Percentiles rank a stretch among this genome's conserved stretches.
These are phyloP conservation scores for Botrytis sinoallii DNA, from an alignment of 2,329 filamentous ascomycete genomes.

Conservation along the genomic window DNA sequence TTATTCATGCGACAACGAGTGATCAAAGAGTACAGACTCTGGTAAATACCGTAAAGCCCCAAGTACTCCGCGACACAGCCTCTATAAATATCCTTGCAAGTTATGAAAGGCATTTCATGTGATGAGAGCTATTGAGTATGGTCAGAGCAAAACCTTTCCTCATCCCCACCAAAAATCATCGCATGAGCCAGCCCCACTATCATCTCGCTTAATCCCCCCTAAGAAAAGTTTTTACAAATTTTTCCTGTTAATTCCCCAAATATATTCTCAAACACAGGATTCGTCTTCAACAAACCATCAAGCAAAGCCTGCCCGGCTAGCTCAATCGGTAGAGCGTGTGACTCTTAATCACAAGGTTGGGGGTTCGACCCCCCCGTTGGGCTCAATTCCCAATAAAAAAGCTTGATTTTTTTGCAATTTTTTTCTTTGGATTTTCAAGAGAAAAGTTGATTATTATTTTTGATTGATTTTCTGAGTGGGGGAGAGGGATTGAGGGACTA, in stretches of 20 bases:
- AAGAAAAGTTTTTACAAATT: not conserved
- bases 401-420: not conserved
- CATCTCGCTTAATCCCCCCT: not conserved
- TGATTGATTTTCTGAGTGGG: not conserved
- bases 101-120: not conserved
- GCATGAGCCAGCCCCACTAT: not conserved
- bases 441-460: not conserved
- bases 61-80: not conserved
- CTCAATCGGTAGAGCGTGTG: slow-evolving; percentile 38
- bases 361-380: slow-evolving; percentile 18
- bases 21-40: not conserved
- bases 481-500: not conserved
- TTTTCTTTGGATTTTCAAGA: accelerated
- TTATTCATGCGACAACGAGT: not conserved
- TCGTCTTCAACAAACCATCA: not conserved
- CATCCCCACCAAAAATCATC: not conserved
- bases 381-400: not conserved
- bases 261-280: accelerated
- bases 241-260: not conserved
- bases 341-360: slow-evolving; percentile 29
- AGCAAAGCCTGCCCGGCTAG: slow-evolving; percentile 30
- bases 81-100: too few relatives aligned
- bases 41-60: not conserved
- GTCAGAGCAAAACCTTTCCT: too few relatives aligned
- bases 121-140: not conserved